phyloP scores from a whole-genome alignment of 257 asterid species.

The Ocimum tenuiflorum region DNA sequence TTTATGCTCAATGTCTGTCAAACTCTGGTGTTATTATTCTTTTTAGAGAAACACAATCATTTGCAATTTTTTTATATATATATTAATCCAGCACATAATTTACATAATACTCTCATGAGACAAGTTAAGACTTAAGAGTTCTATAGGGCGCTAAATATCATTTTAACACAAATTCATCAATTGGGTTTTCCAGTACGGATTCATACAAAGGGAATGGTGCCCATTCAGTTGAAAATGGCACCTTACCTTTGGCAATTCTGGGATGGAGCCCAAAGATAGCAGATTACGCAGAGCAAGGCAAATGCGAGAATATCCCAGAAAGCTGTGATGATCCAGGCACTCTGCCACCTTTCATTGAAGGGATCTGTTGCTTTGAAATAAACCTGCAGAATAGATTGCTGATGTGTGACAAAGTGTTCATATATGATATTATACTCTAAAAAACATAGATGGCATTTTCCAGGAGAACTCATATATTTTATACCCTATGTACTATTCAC shows the following conservation, averaged over 20 bases:
- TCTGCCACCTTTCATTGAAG: conserved; percentile 93
- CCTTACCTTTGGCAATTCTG: conserved; percentile 85
- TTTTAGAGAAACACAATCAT: no score
- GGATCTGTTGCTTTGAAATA: conserved; percentile 97
- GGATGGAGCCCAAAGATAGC: conserved; percentile 97
- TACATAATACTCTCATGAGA: not conserved
- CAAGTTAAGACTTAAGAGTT: not conserved
- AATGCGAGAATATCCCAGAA: conserved; percentile 93
- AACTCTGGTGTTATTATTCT: not conserved
- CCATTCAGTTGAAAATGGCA: not conserved
- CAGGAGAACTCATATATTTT: not conserved
- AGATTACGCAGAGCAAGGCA: conserved; percentile 74
- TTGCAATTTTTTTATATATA: no score
- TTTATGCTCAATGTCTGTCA: not conserved
- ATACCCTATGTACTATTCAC: not conserved
- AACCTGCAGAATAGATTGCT: conserved; percentile 44
- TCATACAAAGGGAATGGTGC: not conserved
- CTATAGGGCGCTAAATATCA: not conserved
- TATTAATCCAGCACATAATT: not conserved
- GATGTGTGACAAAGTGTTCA: conserved; percentile 5
- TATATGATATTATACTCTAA: not conserved
- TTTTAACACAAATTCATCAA: conserved; percentile 3
- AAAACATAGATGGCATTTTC: not conserved
- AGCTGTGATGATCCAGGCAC: conserved; percentile 92
- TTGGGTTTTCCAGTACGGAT: not conserved